phyloP scores from a whole-genome alignment of 2,329 filamentous ascomycete species.

The Clarireedia monteithiana region DNA sequence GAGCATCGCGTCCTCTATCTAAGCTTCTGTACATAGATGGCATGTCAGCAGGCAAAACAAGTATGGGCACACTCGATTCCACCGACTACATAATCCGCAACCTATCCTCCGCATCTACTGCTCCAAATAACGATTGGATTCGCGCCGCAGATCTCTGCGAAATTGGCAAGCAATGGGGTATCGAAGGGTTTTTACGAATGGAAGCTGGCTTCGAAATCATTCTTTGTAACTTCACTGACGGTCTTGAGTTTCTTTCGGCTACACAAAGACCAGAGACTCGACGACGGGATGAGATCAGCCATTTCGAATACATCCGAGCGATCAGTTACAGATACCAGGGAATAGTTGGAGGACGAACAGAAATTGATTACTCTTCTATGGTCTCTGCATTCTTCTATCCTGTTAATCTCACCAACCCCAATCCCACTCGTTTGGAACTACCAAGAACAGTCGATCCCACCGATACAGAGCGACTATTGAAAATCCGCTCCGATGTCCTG shows the following conservation, averaged over 20 bases:
- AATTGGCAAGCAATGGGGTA: conserved; percentile 43
- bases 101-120: neutral
- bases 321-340: conserved; percentile 36
- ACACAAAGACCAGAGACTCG: conserved; percentile 12
- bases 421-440: conserved; percentile 13
- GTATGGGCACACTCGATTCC: conserved; percentile 58
- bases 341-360: conserved; percentile 32
- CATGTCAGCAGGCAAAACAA: conserved; percentile 57
- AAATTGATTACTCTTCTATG: conserved; percentile 26
- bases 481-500: conserved; percentile 37
- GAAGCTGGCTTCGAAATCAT: conserved; percentile 67
- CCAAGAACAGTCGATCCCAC: conserved; percentile 16
- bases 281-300: neutral
- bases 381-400: conserved; percentile 25
- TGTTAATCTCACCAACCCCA: conserved; percentile 25
- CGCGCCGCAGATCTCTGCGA: conserved; percentile 51
- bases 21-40: conserved; percentile 63
- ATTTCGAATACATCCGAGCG: conserved; percentile 33
- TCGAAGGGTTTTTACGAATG: conserved; percentile 61
- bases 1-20: conserved; percentile 46
- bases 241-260: conserved; percentile 20
- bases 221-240: conserved; percentile 50
- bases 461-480: conserved; percentile 22
- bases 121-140: conserved; percentile 38
- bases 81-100: conserved; percentile 51